Base-by-base conservation (phyloP, 2,329 filamentous ascomycete species). In the Aspergillus pseudoterreus region DNA sequence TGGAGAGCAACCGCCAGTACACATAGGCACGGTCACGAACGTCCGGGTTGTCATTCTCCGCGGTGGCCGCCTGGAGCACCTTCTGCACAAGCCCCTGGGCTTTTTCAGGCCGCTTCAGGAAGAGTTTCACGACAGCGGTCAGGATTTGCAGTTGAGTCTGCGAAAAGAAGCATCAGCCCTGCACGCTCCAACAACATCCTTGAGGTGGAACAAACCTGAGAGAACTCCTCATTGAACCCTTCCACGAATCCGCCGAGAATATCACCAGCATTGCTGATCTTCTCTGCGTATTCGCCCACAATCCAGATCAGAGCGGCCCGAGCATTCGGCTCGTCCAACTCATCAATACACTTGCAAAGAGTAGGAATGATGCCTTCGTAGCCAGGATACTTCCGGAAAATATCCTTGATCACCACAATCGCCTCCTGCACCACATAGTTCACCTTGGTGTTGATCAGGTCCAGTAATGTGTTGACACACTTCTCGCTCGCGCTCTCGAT, bases 391-490 rank as follows among this genome's bases (percentile, higher is more conserved):
- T 96, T 96, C 60, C 94, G 83, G 75, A 99, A 87, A 55, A 99
- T 97, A 60, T 99, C 94, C 76, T 96, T 97, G 77, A 97, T 96
- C 44, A 99, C 94, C n/a, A 99, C 90, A 56, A 97, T 86, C 0
- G 94, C 92, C 74, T 99, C 94, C 72, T 99, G 94, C 10, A 99
- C 94, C 45, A 99, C 94, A 67, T 99, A 99, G 76, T 96, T 96
- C 72, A 97, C 92, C 75, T 97, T 97, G 53, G 91, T 96, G 57
- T 92, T 88, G 68, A 99, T 96, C 43, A 99, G 78, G 64, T 99
- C 94, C 57, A 97, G 80, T 30, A 99, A 78, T 0, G 92, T 89
- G 63, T 95, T 95, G 55, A 99, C 94, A 58, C 94, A 97, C 71
- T 92, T 95, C 72, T 96, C 92, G 66, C 90, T 94, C 4, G 92